A percentile compares a stretch with the other conserved stretches of the same genome.
phyloP scores from a whole-genome alignment of 192 early-diverging fungal species.

The Linnemannia exigua region DNA sequence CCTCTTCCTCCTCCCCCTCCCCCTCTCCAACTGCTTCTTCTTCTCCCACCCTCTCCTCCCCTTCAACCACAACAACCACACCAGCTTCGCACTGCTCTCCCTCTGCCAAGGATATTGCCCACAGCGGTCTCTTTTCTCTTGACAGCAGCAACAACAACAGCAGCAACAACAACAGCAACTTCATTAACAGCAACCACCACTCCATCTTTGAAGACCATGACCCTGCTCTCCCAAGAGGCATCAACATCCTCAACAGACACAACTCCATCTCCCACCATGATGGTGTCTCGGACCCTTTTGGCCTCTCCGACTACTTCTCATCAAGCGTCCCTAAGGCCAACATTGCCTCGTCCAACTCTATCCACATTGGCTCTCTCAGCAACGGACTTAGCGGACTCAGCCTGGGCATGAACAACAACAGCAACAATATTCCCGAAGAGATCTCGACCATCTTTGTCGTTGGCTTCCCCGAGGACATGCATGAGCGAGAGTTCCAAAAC shows the following conservation, averaged over 20 bases:
- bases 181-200: slow-evolving; percentile 10
- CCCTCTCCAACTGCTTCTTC: slow-evolving; percentile 52
- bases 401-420: slow-evolving; percentile 17
- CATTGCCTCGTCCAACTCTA: slow-evolving; percentile 14
- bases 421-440: slow-evolving; percentile 71
- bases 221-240: slow-evolving; percentile 28
- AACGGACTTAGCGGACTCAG: slow-evolving; percentile 44
- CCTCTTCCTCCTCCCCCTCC: slow-evolving; percentile 54
- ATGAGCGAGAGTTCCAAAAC: slow-evolving; percentile 99
- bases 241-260: slow-evolving; percentile 48
- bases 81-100: slow-evolving; percentile 47
- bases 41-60: slow-evolving; percentile 53
- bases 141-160: not conserved
- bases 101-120: slow-evolving; percentile 43
- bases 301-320: slow-evolving; percentile 52
- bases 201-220: slow-evolving; percentile 47
- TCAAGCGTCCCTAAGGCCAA: slow-evolving; percentile 43
- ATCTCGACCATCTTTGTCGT: slow-evolving; percentile 99
- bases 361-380: slow-evolving; percentile 47
- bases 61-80: slow-evolving; percentile 47
- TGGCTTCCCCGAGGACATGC: slow-evolving; percentile 99
- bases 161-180: slow-evolving; percentile 1
- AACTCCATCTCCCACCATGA: not conserved
- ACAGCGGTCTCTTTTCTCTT: not conserved
- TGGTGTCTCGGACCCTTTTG: slow-evolving; percentile 54